Conservation (phyloP, 1,284 basidiomycete genomes). For the Rhodotorula sp. region DNA sequence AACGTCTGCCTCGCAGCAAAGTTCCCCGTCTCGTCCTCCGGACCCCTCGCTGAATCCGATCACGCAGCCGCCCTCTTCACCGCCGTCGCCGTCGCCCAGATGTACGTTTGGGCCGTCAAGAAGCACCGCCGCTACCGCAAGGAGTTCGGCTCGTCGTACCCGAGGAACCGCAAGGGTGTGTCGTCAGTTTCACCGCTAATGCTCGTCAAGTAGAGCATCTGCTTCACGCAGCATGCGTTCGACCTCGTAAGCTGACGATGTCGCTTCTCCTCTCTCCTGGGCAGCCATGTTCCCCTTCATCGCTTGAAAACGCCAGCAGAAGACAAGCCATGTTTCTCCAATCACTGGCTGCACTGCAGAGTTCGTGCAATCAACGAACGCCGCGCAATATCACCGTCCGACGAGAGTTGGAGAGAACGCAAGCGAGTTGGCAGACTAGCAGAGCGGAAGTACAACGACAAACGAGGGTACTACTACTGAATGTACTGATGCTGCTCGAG, state of each 20-base stretch:
- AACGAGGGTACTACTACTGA: too few species aligned
- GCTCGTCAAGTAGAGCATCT: background rate
- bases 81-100: slow-evolving; percentile 65
- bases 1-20: background rate
- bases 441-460: too few species aligned
- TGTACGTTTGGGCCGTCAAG: slow-evolving; percentile 86
- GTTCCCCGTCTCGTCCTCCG: background rate
- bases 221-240: background rate
- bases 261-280: too few species aligned
- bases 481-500: too few species aligned
- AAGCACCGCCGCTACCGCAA: slow-evolving; percentile 89
- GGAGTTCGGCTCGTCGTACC: slow-evolving; percentile 86
- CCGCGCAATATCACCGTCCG: too few species aligned
- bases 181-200: background rate
- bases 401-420: too few species aligned
- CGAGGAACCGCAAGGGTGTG: slow-evolving; percentile 60
- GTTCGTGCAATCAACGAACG: too few species aligned
- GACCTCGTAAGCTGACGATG: background rate
- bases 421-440: too few species aligned
- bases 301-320: slow-evolving; percentile 46
- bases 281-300: slow-evolving; percentile 73
- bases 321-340: too few species aligned
- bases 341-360: too few species aligned
- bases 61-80: slow-evolving; percentile 70
- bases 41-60: background rate